phyloP scores from a whole-genome alignment of 1,139 yeast genomes.

The Wickerhamomyces sp. region DNA sequence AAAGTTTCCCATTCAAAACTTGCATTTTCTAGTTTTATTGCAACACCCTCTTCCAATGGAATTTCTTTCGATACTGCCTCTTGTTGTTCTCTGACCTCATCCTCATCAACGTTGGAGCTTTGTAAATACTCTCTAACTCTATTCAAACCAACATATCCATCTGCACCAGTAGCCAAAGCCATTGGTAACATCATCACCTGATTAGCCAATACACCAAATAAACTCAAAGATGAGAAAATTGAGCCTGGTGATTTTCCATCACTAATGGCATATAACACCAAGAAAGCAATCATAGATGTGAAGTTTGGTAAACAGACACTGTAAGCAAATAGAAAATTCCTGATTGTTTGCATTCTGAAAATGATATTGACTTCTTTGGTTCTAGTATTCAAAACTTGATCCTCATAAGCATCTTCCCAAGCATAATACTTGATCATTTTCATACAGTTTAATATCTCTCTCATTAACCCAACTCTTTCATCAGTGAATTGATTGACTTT shows the following conservation, averaged over 20 bases:
- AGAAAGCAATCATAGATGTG: conserved; percentile 70
- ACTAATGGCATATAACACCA: conserved; percentile 55
- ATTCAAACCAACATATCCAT: conserved; percentile 59
- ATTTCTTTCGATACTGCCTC: not conserved
- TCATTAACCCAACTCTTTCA: conserved; percentile 42
- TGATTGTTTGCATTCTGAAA: conserved; percentile 45
- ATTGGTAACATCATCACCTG: conserved; percentile 69
- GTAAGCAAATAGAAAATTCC: conserved; percentile 56
- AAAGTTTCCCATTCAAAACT: conserved; percentile 65
- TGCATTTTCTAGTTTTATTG: conserved; percentile 48
- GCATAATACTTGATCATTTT: conserved; percentile 51
- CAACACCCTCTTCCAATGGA: conserved; percentile 22
- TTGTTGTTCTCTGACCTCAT: conserved; percentile 25
- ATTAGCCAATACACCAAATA: conserved; percentile 65
- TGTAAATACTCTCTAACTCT: conserved; percentile 54
- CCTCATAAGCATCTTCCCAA: conserved; percentile 57
- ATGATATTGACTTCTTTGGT: conserved; percentile 41
- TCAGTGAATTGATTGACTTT: conserved; percentile 46
- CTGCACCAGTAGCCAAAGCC: conserved; percentile 54
- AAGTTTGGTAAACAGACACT: conserved; percentile 58
- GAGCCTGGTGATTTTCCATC: conserved; percentile 55
- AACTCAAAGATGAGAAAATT: conserved; percentile 75
- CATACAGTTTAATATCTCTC: conserved; percentile 47
- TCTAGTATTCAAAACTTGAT: conserved; percentile 40
- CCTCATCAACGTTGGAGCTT: conserved; percentile 32